A percentile compares a stretch with the other conserved stretches of the same genome.
Evolutionary conservation across 768 basidiomycete species (phyloP).

Genomic region (Tulasnella sp.): DNA sequence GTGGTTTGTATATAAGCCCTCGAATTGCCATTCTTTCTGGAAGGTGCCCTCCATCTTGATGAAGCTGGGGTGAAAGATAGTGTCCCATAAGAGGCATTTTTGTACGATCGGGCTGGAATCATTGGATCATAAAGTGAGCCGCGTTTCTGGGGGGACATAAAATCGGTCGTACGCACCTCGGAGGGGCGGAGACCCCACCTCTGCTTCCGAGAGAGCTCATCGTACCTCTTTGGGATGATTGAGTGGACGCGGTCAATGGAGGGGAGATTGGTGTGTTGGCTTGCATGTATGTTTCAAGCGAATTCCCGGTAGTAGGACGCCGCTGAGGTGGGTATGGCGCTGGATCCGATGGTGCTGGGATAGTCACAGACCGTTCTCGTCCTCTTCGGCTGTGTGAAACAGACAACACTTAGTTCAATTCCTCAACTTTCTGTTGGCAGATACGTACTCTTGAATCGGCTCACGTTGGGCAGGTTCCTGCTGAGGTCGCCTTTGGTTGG

Average conservation of each 20-base stretch:
- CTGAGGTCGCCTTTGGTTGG: neutral
- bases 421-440: neutral
- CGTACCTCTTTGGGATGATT: neutral
- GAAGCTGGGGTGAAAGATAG: conserved; percentile 1
- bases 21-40: conserved; percentile 5
- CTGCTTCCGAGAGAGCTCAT: neutral
- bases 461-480: neutral
- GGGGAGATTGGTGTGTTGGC: no score
- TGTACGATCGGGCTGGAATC: neutral
- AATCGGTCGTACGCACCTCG: neutral
- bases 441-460: neutral
- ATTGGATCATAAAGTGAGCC: neutral
- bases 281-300: no score
- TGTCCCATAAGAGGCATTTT: conserved; percentile 1
- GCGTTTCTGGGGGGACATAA: neutral
- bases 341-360: no score
- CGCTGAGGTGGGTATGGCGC: no score
- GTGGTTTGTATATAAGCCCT: conserved; percentile 3
- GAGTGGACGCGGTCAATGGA: no score
- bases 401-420: neutral
- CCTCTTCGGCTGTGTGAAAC: neutral
- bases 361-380: no score
- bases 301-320: no score
- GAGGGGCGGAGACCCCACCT: neutral
- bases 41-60: neutral